Conservation (phyloP, 1,284 basidiomycete genomes). For the Cystobasidiaceae sp. region DNA sequence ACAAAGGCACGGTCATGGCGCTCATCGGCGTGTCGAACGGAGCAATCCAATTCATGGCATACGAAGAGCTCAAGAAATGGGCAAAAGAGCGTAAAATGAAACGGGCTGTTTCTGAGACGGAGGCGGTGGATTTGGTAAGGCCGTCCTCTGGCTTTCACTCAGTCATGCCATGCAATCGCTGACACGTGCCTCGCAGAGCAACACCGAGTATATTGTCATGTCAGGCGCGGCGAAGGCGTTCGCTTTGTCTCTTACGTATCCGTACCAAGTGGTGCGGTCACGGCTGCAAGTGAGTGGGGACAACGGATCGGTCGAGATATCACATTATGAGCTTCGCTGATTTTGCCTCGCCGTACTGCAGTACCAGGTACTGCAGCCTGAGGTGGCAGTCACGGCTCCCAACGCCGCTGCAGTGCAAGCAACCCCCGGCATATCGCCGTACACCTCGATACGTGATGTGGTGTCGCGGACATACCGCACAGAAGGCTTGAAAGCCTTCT, state of each 20-base stretch:
- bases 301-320: background rate
- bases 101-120: constrained; percentile 57
- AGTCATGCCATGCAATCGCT: background rate
- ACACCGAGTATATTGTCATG: constrained; percentile 85
- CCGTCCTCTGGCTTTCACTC: background rate
- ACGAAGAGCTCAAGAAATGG: constrained; percentile 92
- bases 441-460: background rate
- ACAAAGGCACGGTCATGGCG: constrained; percentile 81
- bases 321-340: background rate
- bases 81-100: constrained; percentile 69
- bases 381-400: background rate
- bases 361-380: too few species aligned
- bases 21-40: constrained; percentile 93
- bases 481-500: constrained; percentile 82
- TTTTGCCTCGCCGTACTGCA: too few species aligned
- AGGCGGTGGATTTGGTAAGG: constrained; percentile 77
- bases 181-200: too few species aligned
- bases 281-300: constrained; percentile 69
- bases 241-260: constrained; percentile 83
- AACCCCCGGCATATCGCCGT: background rate
- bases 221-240: constrained; percentile 84
- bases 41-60: constrained; percentile 91
- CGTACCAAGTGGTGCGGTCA: constrained; percentile 94
- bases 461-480: constrained; percentile 64
- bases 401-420: background rate